A percentile compares a stretch with the other conserved stretches of the same genome.
Conservation (phyloP, 176 grass and related monocot species). For the Musa itinerans region DNA sequence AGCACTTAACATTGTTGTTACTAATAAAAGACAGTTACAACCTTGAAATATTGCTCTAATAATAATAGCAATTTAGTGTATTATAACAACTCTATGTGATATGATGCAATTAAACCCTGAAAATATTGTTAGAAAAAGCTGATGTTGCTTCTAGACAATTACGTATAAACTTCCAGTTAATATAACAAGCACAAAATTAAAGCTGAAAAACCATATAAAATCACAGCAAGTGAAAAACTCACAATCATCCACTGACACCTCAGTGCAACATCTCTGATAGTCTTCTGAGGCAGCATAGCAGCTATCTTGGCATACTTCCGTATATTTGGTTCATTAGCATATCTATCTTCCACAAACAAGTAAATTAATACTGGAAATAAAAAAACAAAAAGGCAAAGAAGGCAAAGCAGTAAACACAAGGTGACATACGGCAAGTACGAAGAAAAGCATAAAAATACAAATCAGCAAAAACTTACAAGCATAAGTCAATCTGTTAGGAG, state of each 20-base stretch:
- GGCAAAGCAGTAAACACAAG: background rate
- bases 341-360: conserved; percentile 8
- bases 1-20: too few relatives aligned
- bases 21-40: too few relatives aligned
- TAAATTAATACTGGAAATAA: background rate
- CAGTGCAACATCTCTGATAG: conserved; percentile 40
- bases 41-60: too few relatives aligned
- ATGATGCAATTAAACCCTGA: too few relatives aligned
- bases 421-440: background rate
- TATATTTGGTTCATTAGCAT: conserved; percentile 20
- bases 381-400: background rate
- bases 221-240: background rate
- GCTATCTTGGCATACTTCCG: conserved; percentile 38
- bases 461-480: background rate
- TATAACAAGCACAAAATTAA: background rate
- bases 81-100: too few relatives aligned
- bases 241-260: conserved; percentile 38
- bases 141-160: too few relatives aligned
- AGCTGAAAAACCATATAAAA: background rate
- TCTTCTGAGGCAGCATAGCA: conserved; percentile 26
- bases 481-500: background rate
- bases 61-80: too few relatives aligned
- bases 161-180: background rate
- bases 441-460: background rate
- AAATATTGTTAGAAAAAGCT: too few relatives aligned